Evolutionary conservation across 75 land plant genomes (phyloP), one percentile per base, ranked within the genome.

Genomic region (Cryptomeria japonica): DNA sequence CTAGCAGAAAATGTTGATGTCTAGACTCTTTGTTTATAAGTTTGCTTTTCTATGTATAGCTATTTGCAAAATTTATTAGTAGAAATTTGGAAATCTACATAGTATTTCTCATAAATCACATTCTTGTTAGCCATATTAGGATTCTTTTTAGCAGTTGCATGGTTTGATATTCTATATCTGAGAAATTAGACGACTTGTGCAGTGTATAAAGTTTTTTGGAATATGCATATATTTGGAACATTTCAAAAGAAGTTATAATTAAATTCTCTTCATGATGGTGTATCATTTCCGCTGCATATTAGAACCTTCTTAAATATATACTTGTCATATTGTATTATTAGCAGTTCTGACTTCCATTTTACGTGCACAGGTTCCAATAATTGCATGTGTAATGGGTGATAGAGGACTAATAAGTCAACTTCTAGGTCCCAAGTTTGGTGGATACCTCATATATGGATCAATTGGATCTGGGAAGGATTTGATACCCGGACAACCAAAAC

Each of bases 341-440:
- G 14, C 14, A 34, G 44, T 22, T 16, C 32, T 73, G 28, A 56
- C 83, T 73, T 41, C 42, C 41, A 87, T 80, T 58, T 13, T 82
- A 39, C 25, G 31, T 56, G 53, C 89, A 55, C 82, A 94, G 94
- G 91, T 93, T 39, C 95, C 94, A 80, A 68, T 93, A 46, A 90
- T 94, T 84, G 95, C 90, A 68, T 68, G 85, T 42, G 93, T 89
- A 12, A 89, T 89, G 89, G 96, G 95, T 5, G 92, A 88, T 55
- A 90, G 91, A 80, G 96, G 96, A 28, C 90, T 95, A 47, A 93
- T 95, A 78, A 85, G 92, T 78, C 87, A 93, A 39, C 83, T 95
- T 46, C 88, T 95, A 36, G 88, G 83, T 16, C 92, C 96, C 44
- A 94, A 95, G 73, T 95, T 89, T 90, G 96, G 96, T 25, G 94